These are phyloP conservation scores for Myxozyma melibiosi DNA, from an alignment of 805 yeast species.

Conservation along the genomic window DNA sequence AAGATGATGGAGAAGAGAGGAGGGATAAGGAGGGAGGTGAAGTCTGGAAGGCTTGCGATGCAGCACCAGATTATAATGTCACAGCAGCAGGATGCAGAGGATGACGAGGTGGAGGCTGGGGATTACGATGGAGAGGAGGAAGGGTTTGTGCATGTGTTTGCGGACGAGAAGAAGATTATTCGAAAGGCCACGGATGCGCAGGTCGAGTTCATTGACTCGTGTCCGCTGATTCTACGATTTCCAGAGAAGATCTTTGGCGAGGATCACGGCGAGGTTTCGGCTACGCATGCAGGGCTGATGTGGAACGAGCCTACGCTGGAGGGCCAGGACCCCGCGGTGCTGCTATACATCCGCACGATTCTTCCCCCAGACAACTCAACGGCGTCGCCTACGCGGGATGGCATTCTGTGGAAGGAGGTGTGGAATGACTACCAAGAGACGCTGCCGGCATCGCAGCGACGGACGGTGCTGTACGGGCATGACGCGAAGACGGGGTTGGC, in stretches of 20 bases:
- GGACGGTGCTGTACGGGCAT: slow-evolving; percentile 77
- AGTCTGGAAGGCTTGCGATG: slow-evolving; percentile 1
- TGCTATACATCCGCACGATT: slow-evolving; percentile 69
- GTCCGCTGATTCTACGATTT: slow-evolving; percentile 64
- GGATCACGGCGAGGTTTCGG: slow-evolving; percentile 50
- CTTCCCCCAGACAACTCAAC: slow-evolving; percentile 63
- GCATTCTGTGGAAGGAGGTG: slow-evolving; percentile 36
- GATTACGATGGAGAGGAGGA: slow-evolving; percentile 26
- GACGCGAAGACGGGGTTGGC: slow-evolving; percentile 80
- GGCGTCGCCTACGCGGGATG: slow-evolving; percentile 51
- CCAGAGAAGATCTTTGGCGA: slow-evolving; percentile 54
- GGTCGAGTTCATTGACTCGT: slow-evolving; percentile 57
- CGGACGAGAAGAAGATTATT: slow-evolving; percentile 33
- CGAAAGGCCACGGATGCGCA: slow-evolving; percentile 57
- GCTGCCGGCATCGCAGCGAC: slow-evolving; percentile 38
- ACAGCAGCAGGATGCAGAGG: slow-evolving; percentile 27
- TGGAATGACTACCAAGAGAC: slow-evolving; percentile 38
- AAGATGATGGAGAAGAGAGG: neutral
- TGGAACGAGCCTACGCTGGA: slow-evolving; percentile 59
- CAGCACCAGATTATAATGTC: slow-evolving; percentile 5
- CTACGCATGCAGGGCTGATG: slow-evolving; percentile 81
- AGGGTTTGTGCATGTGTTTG: slow-evolving; percentile 28
- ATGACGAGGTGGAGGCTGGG: slow-evolving; percentile 31
- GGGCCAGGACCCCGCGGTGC: slow-evolving; percentile 63
- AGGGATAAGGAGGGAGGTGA: neutral